Percentiles rank a stretch among this genome's conserved stretches.
These are phyloP conservation scores for Leishmania mexicana DNA, from an alignment of 208 protist species.

Conservation along the genomic window DNA sequence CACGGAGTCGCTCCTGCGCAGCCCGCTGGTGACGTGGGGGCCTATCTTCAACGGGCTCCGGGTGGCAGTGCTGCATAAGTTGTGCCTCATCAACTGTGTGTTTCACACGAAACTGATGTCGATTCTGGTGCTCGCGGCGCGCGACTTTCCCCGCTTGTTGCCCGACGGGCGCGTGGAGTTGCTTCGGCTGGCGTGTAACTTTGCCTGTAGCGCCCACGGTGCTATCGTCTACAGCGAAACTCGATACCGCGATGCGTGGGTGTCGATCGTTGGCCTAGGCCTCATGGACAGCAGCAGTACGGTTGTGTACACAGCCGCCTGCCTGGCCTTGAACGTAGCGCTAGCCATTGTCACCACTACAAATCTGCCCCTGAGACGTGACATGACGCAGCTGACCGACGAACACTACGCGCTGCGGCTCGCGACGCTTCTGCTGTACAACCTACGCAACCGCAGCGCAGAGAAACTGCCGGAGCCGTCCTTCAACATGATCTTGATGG, in stretches of 20 bases:
- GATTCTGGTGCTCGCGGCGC: conserved; percentile 42
- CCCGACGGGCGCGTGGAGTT: conserved; percentile 63
- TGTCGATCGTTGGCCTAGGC: conserved; percentile 60
- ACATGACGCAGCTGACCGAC: conserved; percentile 28
- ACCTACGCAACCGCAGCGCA: conserved; percentile 35
- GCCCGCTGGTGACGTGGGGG: conserved; percentile 55
- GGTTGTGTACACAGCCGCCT: conserved; percentile 77
- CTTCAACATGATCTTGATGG: conserved; percentile 76
- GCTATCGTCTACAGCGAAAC: conserved; percentile 51
- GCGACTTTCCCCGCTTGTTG: conserved; percentile 64
- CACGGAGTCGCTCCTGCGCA: conserved; percentile 42
- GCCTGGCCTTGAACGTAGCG: conserved; percentile 69
- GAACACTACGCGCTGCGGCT: conserved; percentile 39
- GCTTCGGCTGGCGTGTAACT: conserved; percentile 78
- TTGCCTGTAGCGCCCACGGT: conserved; percentile 52
- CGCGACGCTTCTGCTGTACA: conserved; percentile 68
- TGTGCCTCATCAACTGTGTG: conserved; percentile 40
- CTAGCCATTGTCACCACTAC: conserved; percentile 44
- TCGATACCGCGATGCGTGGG: conserved; percentile 49
- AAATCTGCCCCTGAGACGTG: conserved; percentile 32
- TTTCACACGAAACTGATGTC: conserved; percentile 55
- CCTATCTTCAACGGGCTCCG: conserved; percentile 76
- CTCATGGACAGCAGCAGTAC: conserved; percentile 53
- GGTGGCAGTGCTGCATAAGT: conserved; percentile 69
- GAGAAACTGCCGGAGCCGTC: conserved; percentile 57